A percentile compares a stretch with the other conserved stretches of the same genome.
Evolutionary conservation across 208 protist species (phyloP).

Genomic region (Porcisia hertigi): DNA sequence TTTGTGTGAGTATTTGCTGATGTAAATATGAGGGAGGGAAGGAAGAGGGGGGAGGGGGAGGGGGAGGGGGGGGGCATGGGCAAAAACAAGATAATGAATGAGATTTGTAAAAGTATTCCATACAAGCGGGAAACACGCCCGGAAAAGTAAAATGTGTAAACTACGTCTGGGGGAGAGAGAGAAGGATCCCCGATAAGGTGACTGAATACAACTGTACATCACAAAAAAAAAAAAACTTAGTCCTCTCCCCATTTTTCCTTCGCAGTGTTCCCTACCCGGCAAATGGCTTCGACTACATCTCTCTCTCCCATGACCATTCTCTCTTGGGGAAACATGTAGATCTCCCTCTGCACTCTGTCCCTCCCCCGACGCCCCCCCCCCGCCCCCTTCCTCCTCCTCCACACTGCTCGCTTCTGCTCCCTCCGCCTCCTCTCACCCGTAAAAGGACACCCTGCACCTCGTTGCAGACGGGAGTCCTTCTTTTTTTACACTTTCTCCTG

Average conservation of each 20-base stretch:
- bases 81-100: not conserved
- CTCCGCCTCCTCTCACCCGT: not conserved
- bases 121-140: too few species aligned
- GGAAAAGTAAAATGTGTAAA: not conserved
- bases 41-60: not conserved
- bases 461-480: not conserved
- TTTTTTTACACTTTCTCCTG: not conserved
- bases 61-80: not conserved
- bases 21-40: not conserved
- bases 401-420: not conserved
- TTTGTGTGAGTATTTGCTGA: not conserved
- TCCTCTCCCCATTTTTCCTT: too few species aligned
- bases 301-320: too few species aligned
- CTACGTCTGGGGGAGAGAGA: too few species aligned
- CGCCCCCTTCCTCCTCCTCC: not conserved
- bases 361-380: not conserved
- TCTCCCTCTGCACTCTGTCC: too few species aligned
- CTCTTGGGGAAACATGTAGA: too few species aligned
- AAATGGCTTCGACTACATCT: too few species aligned
- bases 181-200: too few species aligned
- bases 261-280: too few species aligned
- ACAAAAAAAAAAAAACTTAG: too few species aligned
- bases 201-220: too few species aligned
- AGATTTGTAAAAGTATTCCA: not conserved
- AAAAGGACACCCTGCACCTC: not conserved